These are phyloP conservation scores for Medicago arabica DNA, from an alignment of 306 rosid species.

Conservation along the genomic window DNA sequence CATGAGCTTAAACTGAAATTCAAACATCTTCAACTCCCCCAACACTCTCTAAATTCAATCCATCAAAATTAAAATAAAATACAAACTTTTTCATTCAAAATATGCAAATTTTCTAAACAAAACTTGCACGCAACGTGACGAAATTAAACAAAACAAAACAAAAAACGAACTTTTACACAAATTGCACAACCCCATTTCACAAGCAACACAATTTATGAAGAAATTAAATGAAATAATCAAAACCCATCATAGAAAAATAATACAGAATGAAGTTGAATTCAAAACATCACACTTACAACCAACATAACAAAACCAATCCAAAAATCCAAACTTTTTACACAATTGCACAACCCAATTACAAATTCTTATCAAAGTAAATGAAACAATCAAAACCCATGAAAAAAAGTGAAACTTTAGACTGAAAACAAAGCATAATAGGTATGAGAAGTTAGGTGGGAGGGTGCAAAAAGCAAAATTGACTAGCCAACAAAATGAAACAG, in stretches of 20 bases:
- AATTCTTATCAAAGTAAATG: too few species aligned
- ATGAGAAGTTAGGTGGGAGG: conserved; percentile 37
- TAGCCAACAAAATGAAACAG: conserved; percentile 52
- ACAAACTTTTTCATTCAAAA: conserved; percentile 39
- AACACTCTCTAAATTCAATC: conserved; percentile 34
- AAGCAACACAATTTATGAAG: conserved; percentile 15
- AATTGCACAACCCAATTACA: too few species aligned
- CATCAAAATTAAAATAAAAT: conserved; percentile 30
- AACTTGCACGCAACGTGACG: conserved; percentile 35
- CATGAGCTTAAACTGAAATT: conserved; percentile 24
- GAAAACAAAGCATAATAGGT: conserved; percentile 61
- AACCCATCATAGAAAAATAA: conserved; percentile 1
- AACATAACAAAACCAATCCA: too few species aligned
- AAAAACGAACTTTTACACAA: conserved; percentile 32
- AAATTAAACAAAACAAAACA: background rate
- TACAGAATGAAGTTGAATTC: conserved; percentile 44
- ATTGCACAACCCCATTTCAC: conserved; percentile 42
- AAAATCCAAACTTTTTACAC: too few species aligned
- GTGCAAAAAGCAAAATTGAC: conserved; percentile 67
- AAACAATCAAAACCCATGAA: background rate
- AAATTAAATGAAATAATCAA: background rate
- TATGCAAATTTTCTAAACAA: conserved; percentile 47
- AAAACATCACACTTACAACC: too few species aligned
- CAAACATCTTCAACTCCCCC: conserved; percentile 45
- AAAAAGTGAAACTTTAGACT: conserved; percentile 58